A percentile compares a stretch with the other conserved stretches of the same genome.
Evolutionary conservation across 352 stramenopile genomes (phyloP).

Genomic region (Ophiocytium majus): DNA sequence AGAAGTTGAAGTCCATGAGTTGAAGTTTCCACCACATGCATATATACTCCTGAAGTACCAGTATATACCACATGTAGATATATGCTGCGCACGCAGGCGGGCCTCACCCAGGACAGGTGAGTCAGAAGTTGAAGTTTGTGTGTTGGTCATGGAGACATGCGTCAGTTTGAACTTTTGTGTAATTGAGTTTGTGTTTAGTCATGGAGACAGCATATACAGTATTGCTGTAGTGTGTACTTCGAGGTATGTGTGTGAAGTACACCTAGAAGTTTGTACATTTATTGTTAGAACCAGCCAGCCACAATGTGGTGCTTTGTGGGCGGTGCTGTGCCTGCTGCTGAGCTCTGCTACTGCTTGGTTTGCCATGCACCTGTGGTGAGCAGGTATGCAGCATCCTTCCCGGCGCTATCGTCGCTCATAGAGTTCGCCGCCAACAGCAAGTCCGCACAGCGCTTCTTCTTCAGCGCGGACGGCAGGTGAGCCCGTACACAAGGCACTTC

Average conservation of each 20-base stretch:
- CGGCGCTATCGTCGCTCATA: slow-evolving; percentile 25
- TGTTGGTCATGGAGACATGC: no score
- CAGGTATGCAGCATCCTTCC: slow-evolving; percentile 29
- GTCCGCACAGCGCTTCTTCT: slow-evolving; percentile 48
- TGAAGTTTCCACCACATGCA: no score
- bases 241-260: no score
- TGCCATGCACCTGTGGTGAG: background rate
- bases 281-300: no score
- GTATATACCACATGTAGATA: no score
- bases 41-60: no score
- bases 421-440: slow-evolving; percentile 50
- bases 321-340: background rate
- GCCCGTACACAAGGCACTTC: no score
- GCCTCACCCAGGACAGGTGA: background rate
- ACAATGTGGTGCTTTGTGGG: no score
- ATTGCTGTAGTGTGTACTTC: background rate
- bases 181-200: background rate
- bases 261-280: no score
- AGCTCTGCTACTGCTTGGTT: background rate
- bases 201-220: background rate
- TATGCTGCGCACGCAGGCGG: background rate
- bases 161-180: no score
- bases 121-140: no score
- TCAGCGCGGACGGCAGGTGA: slow-evolving; percentile 48
- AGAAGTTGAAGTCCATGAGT: no score